These are phyloP conservation scores for Hymenoscyphus fraxineus DNA, from an alignment of 2,329 filamentous ascomycete genomes.

Conservation along the genomic window DNA sequence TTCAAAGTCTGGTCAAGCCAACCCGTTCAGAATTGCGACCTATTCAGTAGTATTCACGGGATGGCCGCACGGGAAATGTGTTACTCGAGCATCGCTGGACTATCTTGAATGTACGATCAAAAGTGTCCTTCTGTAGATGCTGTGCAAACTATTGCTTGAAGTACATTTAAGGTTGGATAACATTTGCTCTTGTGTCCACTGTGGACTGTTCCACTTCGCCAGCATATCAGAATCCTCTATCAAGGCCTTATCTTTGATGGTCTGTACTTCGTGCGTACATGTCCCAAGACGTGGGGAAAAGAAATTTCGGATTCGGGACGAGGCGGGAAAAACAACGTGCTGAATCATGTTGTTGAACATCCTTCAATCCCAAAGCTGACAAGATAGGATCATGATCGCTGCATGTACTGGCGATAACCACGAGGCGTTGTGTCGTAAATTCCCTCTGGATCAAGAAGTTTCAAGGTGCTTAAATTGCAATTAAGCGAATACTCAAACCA, in stretches of 20 bases:
- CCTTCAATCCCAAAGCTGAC: not conserved
- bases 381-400: not conserved
- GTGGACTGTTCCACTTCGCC: conserved; percentile 3
- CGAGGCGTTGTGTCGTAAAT: not conserved
- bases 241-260: not conserved
- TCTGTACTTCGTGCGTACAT: not conserved
- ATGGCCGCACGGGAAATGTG: not conserved
- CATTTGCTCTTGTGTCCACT: not conserved
- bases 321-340: not conserved
- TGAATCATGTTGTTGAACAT: not conserved
- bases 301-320: not conserved
- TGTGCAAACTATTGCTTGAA: not conserved
- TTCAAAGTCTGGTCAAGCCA: not conserved
- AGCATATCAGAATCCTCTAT: conserved; percentile 4
- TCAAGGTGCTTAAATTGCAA: conserved; percentile 1
- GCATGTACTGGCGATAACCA: not conserved
- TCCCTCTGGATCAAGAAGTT: conserved; percentile 1
- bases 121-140: not conserved
- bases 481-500: not conserved
- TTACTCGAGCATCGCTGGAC: not conserved
- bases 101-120: not conserved
- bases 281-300: not conserved
- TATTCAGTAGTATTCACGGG: not conserved
- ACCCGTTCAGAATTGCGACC: not conserved
- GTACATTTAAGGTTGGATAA: conserved; percentile 1